phyloP scores from a whole-genome alignment of 2,329 filamentous ascomycete species.

The Fusarium pseudocircinatum region DNA sequence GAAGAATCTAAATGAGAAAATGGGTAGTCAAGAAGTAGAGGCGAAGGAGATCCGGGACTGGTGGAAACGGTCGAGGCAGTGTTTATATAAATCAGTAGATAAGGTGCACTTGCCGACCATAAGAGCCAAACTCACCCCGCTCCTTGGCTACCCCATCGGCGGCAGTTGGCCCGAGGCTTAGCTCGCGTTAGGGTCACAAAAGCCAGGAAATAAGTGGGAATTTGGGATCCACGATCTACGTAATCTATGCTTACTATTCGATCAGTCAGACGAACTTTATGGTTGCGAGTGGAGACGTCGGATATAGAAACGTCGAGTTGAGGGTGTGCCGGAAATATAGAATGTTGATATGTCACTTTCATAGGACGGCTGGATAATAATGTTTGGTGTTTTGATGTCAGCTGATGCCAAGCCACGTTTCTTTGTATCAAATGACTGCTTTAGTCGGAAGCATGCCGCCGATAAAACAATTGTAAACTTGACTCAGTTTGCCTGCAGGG shows the following conservation, averaged over 20 bases:
- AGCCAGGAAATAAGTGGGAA: neutral
- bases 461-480: neutral
- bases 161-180: neutral
- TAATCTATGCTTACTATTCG: constrained; percentile 9
- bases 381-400: neutral
- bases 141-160: neutral
- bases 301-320: neutral
- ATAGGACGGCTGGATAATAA: neutral
- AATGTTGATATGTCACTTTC: neutral
- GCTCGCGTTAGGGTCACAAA: neutral
- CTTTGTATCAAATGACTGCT: neutral
- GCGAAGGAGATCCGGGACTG: neutral
- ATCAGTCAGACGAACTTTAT: constrained; percentile 20
- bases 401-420: neutral
- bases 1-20: neutral
- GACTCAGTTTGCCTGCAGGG: no score
- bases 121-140: neutral
- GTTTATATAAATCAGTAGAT: neutral
- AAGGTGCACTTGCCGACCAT: neutral
- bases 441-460: neutral
- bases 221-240: neutral
- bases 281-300: neutral
- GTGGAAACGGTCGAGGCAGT: neutral
- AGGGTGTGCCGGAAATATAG: neutral
- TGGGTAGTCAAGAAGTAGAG: neutral